Evolutionary conservation across 495 filamentous ascomycete species (phyloP), one percentile per base, ranked within the genome.

Genomic region (Penicillium taxi): DNA sequence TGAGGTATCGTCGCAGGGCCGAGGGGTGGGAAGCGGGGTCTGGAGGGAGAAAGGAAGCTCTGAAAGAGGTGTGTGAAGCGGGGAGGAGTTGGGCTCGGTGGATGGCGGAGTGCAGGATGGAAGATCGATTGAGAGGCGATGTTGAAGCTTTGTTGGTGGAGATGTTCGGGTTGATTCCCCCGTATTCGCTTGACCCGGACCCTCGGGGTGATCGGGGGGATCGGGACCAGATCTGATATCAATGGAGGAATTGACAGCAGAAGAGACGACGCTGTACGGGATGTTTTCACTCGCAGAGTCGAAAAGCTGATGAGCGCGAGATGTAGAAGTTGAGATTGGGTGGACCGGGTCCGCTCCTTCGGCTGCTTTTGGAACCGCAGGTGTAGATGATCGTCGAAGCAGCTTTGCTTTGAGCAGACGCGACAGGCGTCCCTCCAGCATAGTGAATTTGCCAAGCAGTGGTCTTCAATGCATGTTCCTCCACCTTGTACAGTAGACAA

Each of bases 391-490:
- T 62, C 59, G 61, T 35, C 57, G 59, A 27, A 62, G 48, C 37
- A 65, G 52, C 43, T 58, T 64, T 12, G 55, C 45, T 46, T 62
- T 63, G 36, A 64, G 43, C 39, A 59, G 58, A 47, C 53, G 53
- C 39, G 60, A 58, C 19, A 59, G 46, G 20, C 54, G 42, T 39
- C 39, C 44, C 42, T 66, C 60, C 18, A 54, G 47, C 62, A 66
- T 66, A 13, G 37, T 58, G 49, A 37, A 14, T 24, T 29, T n/a
- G n/a, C n/a, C n/a, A n/a, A n/a, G n/a, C n/a, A n/a, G n/a, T n/a
- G n/a, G n/a, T n/a, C n/a, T n/a, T n/a, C n/a, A n/a, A n/a, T n/a
- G n/a, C n/a, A n/a, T n/a, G n/a, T n/a, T n/a, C n/a, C n/a, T n/a
- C n/a, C n/a, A n/a, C n/a, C n/a, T n/a, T n/a, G n/a, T n/a, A n/a